Evolutionary conservation across 371 early-diverging fungal genomes (phyloP), one percentile per base, ranked within the genome.

Genomic region (Syncephalastrum contaminatum): DNA sequence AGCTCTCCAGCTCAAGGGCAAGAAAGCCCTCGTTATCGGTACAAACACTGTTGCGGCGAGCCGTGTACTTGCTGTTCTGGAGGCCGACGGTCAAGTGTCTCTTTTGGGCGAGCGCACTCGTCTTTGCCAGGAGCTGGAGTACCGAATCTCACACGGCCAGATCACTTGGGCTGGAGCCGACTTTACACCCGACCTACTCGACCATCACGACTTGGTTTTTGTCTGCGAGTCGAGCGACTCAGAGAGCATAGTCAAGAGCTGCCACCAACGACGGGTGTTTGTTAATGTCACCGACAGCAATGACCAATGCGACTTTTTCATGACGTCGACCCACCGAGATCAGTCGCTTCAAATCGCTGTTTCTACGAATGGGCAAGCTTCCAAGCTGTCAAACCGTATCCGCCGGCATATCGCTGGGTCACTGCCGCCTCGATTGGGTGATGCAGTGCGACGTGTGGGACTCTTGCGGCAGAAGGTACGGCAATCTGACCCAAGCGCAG

Each of bases 211-310:
- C 62, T 54, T 75, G 16, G 75, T 59, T 1, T 75, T 75, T 52
- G 66, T 75, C 16, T 75, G 75, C 42, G 48, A 20, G 6, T 27
- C 53, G 16, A 18, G 54, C 39, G 49, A 56, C 36, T 18, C 52
- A 43, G 48, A 20, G 39, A 10, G 48, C 63, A 80, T 89, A 22
- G 88, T 81, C 13, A 48, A 52, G 4, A 54, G 70, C 10, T 83
- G 87, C 51, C 70, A 81, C 47, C 48, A 50, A 15, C 66, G 58
- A 5, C 70, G 81, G 20, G 82, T 90, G 16, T 88, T 89, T 14
- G 85, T 91, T 54, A 92, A 92, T 53, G 89, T 87, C n/a, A 83
- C 90, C 0, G 92, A 92, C 59, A 80, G 77, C 51, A 84, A 83
- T 24, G 86, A 89, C 10, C 66, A 87, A 13, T 91, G 88, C 57